A percentile compares a stretch with the other conserved stretches of the same genome.
phyloP scores from a whole-genome alignment of 345 rosid species.

The Nasturtium officinale region DNA sequence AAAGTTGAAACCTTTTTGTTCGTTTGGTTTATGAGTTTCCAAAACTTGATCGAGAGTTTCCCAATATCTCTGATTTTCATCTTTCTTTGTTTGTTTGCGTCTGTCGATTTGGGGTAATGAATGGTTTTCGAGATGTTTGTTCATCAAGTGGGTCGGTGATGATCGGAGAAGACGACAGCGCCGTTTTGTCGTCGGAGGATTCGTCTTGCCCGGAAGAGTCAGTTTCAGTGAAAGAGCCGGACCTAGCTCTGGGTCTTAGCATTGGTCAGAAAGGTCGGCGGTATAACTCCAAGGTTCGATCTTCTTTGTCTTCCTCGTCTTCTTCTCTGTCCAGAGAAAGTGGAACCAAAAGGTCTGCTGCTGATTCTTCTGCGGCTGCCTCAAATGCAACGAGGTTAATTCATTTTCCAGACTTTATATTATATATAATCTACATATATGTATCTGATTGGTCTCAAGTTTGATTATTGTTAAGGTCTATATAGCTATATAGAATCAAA shows the following conservation, averaged over 20 bases:
- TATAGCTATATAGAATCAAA: background rate
- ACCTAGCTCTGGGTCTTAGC: constrained; percentile 54
- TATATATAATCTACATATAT: background rate
- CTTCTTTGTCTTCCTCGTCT: constrained; percentile 53
- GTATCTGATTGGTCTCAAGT: background rate
- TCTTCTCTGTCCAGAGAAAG: constrained; percentile 54
- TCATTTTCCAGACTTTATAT: background rate
- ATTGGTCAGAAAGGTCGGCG: constrained; percentile 29
- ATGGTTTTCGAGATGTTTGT: constrained; percentile 23
- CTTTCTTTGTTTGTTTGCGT: background rate
- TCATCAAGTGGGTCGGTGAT: constrained; percentile 36
- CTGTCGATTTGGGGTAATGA: constrained; percentile 26
- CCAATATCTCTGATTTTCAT: background rate
- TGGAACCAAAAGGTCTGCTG: constrained; percentile 67
- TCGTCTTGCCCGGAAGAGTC: constrained; percentile 68
- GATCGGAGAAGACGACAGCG: constrained; percentile 43
- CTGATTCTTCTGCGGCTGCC: constrained; percentile 53
- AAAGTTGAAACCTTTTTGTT: constrained; percentile 20
- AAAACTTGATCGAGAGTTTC: background rate
- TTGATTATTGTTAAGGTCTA: background rate
- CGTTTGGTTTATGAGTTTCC: background rate
- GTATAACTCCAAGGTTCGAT: constrained; percentile 26
- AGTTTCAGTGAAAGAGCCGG: constrained; percentile 63
- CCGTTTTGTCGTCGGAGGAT: constrained; percentile 65
- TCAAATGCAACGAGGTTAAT: constrained; percentile 53